Evolutionary conservation across 768 basidiomycete species (phyloP).

Genomic region (Amanita jacksonii): DNA sequence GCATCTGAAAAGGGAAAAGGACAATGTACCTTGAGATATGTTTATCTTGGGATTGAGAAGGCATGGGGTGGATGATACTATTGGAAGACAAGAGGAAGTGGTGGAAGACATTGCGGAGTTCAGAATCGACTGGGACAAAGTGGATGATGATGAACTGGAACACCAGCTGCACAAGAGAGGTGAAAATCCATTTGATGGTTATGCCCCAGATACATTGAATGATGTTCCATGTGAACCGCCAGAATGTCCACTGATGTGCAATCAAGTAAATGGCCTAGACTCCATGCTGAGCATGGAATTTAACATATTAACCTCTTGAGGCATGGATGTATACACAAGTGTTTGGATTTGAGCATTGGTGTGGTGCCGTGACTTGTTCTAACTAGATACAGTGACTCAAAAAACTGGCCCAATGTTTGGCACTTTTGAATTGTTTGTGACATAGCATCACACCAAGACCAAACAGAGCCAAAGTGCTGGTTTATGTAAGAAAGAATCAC

Average conservation of each 20-base stretch:
- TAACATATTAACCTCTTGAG: not conserved
- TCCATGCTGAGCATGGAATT: not conserved
- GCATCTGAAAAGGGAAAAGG: constrained; percentile 6
- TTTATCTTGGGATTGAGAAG: constrained; percentile 14
- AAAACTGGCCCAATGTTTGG: too few relatives aligned
- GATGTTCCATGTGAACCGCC: constrained; percentile 1
- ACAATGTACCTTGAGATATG: constrained; percentile 12
- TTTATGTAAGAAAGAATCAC: too few relatives aligned
- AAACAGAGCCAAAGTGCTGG: too few relatives aligned
- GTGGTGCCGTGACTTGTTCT: not conserved
- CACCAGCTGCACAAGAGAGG: not conserved
- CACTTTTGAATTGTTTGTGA: too few relatives aligned
- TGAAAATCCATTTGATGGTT: not conserved
- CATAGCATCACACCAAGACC: too few relatives aligned
- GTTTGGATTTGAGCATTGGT: not conserved
- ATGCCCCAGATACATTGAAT: not conserved
- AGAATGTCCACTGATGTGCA: not conserved
- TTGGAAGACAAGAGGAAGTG: constrained; percentile 7
- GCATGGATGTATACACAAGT: not conserved
- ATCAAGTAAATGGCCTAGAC: not conserved
- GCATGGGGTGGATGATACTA: not conserved
- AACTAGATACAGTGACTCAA: too few relatives aligned
- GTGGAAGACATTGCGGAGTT: constrained; percentile 8
- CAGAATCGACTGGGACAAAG: constrained; percentile 10
- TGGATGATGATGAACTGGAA: not conserved